Evolutionary conservation across 129 eudicot species (phyloP).

Genomic region (Glebionis coronaria): DNA sequence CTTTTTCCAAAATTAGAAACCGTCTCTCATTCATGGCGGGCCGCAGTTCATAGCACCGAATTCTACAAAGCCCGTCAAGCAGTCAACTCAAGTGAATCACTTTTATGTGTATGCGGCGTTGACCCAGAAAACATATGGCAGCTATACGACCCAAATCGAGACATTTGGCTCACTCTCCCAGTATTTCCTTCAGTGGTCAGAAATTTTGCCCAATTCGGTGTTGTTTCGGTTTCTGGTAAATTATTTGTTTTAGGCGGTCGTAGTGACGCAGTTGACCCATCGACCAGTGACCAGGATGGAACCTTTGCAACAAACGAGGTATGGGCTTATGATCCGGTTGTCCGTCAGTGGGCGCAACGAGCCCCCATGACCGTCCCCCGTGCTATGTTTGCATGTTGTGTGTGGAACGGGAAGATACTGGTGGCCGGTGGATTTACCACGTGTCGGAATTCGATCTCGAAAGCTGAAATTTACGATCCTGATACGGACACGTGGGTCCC

Average conservation of each 20-base stretch:
- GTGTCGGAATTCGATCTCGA: constrained; percentile 75
- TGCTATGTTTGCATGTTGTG: constrained; percentile 96
- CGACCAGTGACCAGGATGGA: constrained; percentile 96
- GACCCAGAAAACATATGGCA: constrained; percentile 96
- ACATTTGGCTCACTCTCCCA: constrained; percentile 89
- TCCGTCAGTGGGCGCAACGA: constrained; percentile 64
- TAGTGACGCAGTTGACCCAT: constrained; percentile 92
- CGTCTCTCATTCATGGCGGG: constrained; percentile 79
- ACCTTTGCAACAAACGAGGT: constrained; percentile 83
- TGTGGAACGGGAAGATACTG: constrained; percentile 68
- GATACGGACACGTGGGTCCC: constrained; percentile 65
- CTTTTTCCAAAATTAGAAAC: constrained; percentile 69
- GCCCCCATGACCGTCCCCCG: constrained; percentile 88
- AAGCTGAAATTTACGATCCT: constrained; percentile 87
- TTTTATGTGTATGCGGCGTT: constrained; percentile 77
- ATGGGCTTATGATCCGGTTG: constrained; percentile 86
- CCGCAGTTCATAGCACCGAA: constrained; percentile 66
- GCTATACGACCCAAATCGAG: constrained; percentile 63
- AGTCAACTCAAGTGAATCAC: constrained; percentile 57
- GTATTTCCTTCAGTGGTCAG: constrained; percentile 74
- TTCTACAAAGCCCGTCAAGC: constrained; percentile 78
- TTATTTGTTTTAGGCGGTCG: constrained; percentile 90
- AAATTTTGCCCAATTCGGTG: constrained; percentile 77
- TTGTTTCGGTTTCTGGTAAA: constrained; percentile 76
- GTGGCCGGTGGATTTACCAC: constrained; percentile 95